These are phyloP conservation scores for Boletus subcaerulescens DNA, from an alignment of 768 basidiomycete genomes.

Conservation along the genomic window DNA sequence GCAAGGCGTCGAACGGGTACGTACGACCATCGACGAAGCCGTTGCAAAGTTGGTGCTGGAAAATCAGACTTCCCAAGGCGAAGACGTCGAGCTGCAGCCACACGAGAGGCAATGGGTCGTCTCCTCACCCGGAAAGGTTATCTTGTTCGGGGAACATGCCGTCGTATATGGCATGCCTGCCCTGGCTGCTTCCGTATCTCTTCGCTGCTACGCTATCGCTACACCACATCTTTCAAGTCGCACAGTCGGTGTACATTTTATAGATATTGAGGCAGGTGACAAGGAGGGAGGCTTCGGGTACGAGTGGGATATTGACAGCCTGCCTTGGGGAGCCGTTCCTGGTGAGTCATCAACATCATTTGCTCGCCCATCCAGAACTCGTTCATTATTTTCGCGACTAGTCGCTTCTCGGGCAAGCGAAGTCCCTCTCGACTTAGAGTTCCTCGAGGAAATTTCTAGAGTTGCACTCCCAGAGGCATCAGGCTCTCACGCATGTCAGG, in stretches of 20 bases:
- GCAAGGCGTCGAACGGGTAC: slow-evolving; percentile 39
- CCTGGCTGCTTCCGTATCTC: slow-evolving; percentile 90
- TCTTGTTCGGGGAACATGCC: slow-evolving; percentile 97
- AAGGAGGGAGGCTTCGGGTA: slow-evolving; percentile 50
- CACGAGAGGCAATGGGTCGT: slow-evolving; percentile 72
- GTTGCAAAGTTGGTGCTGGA: slow-evolving; percentile 63
- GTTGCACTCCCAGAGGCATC: slow-evolving; percentile 34
- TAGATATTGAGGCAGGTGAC: slow-evolving; percentile 55
- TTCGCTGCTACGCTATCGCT: slow-evolving; percentile 88
- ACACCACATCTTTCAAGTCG: slow-evolving; percentile 61
- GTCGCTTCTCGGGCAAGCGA: slow-evolving; percentile 18
- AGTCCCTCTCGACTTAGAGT: slow-evolving; percentile 59
- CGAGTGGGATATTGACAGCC: slow-evolving; percentile 73
- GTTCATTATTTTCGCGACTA: background rate
- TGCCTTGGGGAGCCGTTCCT: slow-evolving; percentile 79
- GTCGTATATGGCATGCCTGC: slow-evolving; percentile 98
- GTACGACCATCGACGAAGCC: slow-evolving; percentile 54
- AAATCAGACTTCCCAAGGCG: slow-evolving; percentile 16
- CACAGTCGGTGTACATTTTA: slow-evolving; percentile 56
- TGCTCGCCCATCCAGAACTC: background rate
- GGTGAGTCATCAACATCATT: slow-evolving; percentile 12
- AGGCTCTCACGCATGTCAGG: slow-evolving; percentile 39
- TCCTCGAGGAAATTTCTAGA: slow-evolving; percentile 68
- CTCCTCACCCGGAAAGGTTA: slow-evolving; percentile 96
- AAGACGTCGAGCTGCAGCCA: slow-evolving; percentile 4